These are phyloP conservation scores for Penicillium diatomitis DNA, from an alignment of 495 filamentous ascomycete species.

Conservation along the genomic window DNA sequence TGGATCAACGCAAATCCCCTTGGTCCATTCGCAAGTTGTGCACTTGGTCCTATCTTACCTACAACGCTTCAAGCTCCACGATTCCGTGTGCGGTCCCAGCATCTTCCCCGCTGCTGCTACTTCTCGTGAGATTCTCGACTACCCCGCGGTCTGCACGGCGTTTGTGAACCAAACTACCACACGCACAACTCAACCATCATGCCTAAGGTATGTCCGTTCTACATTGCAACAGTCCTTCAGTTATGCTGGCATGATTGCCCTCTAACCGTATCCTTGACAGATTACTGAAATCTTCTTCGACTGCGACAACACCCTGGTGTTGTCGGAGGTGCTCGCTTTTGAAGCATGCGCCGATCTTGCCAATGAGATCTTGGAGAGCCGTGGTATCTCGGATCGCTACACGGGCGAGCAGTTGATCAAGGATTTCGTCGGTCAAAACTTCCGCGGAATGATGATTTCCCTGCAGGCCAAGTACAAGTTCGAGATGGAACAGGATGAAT, in stretches of 20 bases:
- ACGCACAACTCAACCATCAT: slow-evolving; percentile 23
- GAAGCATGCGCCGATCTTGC: slow-evolving; percentile 88
- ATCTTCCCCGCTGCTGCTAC: too few relatives aligned
- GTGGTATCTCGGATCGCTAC: slow-evolving; percentile 61
- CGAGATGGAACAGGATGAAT: slow-evolving; percentile 53
- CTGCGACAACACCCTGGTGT: slow-evolving; percentile 96
- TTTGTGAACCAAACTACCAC: background rate
- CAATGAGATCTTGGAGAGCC: slow-evolving; percentile 75
- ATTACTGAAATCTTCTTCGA: slow-evolving; percentile 83
- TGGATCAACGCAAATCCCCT: background rate
- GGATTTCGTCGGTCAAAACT: slow-evolving; percentile 94
- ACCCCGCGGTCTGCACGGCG: background rate
- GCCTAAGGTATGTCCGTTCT: slow-evolving; percentile 31
- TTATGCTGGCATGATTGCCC: background rate
- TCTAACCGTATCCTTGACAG: slow-evolving; percentile 31
- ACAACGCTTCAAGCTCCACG: background rate
- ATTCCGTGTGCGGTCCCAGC: too few relatives aligned
- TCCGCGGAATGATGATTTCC: slow-evolving; percentile 78
- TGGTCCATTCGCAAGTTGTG: too few relatives aligned
- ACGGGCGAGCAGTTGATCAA: slow-evolving; percentile 68
- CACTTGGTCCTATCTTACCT: background rate
- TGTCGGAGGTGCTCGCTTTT: slow-evolving; percentile 87
- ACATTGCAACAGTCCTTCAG: background rate
- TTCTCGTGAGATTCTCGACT: too few relatives aligned
- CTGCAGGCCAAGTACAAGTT: slow-evolving; percentile 73